phyloP scores from a whole-genome alignment of 73 alveolate species.

The Breviolum minutum region DNA sequence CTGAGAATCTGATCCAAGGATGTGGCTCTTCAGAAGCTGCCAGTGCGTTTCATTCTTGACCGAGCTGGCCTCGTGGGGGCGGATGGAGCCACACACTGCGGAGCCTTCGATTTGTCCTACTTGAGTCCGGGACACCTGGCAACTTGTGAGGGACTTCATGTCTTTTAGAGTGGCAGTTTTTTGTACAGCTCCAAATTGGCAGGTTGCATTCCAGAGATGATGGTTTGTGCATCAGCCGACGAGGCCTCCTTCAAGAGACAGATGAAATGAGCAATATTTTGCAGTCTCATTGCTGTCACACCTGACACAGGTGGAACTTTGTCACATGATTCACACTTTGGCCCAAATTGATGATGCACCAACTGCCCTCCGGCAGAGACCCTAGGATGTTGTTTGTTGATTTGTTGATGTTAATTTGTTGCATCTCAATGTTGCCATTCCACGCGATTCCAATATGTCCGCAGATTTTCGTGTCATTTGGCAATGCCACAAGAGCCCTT shows the following conservation, averaged over 20 bases:
- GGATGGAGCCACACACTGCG: constrained; percentile 89
- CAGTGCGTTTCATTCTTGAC: constrained; percentile 93
- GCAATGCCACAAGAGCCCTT: neutral
- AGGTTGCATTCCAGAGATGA: constrained; percentile 93
- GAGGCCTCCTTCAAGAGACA: constrained; percentile 8
- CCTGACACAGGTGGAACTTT: constrained; percentile 14
- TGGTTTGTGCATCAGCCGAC: constrained; percentile 63
- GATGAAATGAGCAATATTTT: neutral
- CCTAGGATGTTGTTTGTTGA: neutral
- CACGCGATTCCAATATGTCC: too few relatives aligned
- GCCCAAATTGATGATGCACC: constrained; percentile 72
- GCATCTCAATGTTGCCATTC: neutral
- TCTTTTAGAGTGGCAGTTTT: neutral
- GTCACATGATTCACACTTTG: constrained; percentile 80
- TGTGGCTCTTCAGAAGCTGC: constrained; percentile 96
- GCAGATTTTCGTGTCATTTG: neutral
- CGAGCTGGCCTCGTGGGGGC: constrained; percentile 95
- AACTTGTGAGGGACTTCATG: neutral
- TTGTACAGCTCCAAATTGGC: neutral
- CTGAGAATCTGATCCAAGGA: too few relatives aligned
- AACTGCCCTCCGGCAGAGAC: constrained; percentile 65
- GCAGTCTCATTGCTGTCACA: neutral
- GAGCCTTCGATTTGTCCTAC: constrained; percentile 74
- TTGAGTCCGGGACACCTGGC: constrained; percentile 9
- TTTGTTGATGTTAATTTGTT: neutral